Base-by-base conservation (phyloP, 1,284 basidiomycete species). In the Marasmius tenuissimus region DNA sequence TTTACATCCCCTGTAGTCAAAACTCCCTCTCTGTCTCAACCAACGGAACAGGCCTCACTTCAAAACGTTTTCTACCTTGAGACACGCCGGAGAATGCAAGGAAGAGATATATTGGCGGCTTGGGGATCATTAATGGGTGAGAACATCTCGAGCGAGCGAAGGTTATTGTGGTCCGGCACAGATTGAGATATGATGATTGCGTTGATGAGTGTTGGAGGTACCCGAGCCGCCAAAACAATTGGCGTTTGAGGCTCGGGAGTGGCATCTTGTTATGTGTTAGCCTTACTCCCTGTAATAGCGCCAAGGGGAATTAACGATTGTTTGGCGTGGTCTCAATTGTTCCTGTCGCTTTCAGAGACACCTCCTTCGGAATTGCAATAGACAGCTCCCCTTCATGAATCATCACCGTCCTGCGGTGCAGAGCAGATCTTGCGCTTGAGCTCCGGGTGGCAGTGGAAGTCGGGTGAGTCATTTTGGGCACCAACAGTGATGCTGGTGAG, bases 301-400 rank as follows among this genome's bases (percentile, higher is more conserved):
- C 34, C 37, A 16, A 14, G 57, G 16, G 27, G n/a, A 10, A 48
- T 66, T 42, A 58, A 68, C 68, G 40, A 58, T 68, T 65, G 34
- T 62, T 62, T 39, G 61, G 57, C 5, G 55, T 20, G 11, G 37
- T 33, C 14, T 45, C 50, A 61, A 48, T 33, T 42, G 57, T 61
- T 3, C 59, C 61, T 18, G 64, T 59, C 10, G 51, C 84, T 71
- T 81, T 86, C 59, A 95, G 76, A 61, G 86, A 82, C 18, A 94
- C 91, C 64, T 94, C 91, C 65, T 83, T 83, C 1, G 96, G 95
- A 58, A 99, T 87, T 18, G 90, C 85, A 68, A 99, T 94, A 14
- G 94, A 94, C 45, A 99, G 76, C 75, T 98, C 97, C 63, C 97
- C 97, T 72, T n/a, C n/a, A n/a, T n/a, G n/a, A n/a, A n/a, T 97